Conservation (phyloP, 2,329 filamentous ascomycete species). For the Chaetomium strumarium region DNA sequence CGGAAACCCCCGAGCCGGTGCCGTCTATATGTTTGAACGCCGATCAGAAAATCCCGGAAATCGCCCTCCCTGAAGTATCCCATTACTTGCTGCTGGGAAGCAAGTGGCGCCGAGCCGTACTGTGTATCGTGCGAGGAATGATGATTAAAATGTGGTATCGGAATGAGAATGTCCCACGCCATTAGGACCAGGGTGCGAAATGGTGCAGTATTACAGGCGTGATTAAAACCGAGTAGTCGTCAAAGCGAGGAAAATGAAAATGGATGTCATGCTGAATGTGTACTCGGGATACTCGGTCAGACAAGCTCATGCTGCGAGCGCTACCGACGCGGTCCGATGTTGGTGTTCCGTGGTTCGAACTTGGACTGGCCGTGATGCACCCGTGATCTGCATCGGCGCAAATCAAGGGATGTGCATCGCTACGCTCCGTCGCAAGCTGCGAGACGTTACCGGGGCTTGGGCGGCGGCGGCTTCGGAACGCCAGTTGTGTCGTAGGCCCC, state of each 20-base stretch:
- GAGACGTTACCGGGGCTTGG: slow-evolving; percentile 30
- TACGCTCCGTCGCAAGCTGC: slow-evolving; percentile 1
- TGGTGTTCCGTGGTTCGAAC: slow-evolving; percentile 3
- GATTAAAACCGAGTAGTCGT: slow-evolving; percentile 23
- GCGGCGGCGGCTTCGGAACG: slow-evolving; percentile 33
- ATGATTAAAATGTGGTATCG: slow-evolving; percentile 32
- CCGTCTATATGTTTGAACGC: slow-evolving; percentile 25
- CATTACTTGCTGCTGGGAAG: slow-evolving; percentile 26
- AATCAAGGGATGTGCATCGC: slow-evolving; percentile 18
- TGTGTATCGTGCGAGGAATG: slow-evolving; percentile 27
- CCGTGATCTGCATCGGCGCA: slow-evolving; percentile 13
- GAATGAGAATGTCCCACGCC: slow-evolving; percentile 20
- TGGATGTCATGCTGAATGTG: neutral
- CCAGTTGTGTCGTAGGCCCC: slow-evolving; percentile 36
- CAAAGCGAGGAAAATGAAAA: neutral
- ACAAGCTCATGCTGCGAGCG: neutral
- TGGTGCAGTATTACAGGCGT: slow-evolving; percentile 15
- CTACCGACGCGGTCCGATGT: neutral
- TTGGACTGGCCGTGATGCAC: slow-evolving; percentile 9
- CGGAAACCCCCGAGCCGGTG: slow-evolving; percentile 7
- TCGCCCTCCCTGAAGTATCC: slow-evolving; percentile 12
- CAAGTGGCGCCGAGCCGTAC: slow-evolving; percentile 29
- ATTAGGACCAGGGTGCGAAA: slow-evolving; percentile 2
- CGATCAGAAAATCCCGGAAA: slow-evolving; percentile 21
- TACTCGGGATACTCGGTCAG: slow-evolving; percentile 1